Conservation (phyloP, 192 early-diverging fungal genomes). For the Coemansia pectinata region DNA sequence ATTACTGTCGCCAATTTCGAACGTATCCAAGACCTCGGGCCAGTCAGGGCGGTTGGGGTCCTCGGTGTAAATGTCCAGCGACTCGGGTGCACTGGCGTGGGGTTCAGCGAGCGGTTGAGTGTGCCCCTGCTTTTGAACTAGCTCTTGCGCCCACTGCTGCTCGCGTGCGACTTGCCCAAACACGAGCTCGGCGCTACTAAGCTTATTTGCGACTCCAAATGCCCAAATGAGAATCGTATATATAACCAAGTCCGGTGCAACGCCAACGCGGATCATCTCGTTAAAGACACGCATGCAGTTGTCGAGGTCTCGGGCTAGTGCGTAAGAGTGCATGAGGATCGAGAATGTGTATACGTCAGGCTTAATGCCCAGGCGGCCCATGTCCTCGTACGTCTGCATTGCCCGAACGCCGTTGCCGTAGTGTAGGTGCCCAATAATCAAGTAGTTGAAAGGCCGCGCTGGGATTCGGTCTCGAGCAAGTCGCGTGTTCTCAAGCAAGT, state of each 20-base stretch:
- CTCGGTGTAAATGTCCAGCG: constrained; percentile 34
- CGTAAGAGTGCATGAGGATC: constrained; percentile 74
- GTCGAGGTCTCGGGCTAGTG: constrained; percentile 68
- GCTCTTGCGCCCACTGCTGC: constrained; percentile 30
- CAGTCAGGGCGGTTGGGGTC: constrained; percentile 11
- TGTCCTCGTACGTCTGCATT: constrained; percentile 74
- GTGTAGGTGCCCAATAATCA: constrained; percentile 42
- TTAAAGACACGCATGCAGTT: constrained; percentile 66
- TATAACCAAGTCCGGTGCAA: constrained; percentile 37
- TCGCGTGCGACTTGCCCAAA: constrained; percentile 40
- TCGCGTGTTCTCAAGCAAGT: constrained; percentile 27
- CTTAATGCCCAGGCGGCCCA: constrained; percentile 72
- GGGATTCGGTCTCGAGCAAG: constrained; percentile 34
- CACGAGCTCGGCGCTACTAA: constrained; percentile 32
- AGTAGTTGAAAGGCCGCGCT: constrained; percentile 46
- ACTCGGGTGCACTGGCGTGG: constrained; percentile 5
- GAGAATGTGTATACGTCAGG: constrained; percentile 79
- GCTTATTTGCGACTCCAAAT: constrained; percentile 17
- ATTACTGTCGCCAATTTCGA: constrained; percentile 1
- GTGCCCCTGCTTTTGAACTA: not conserved
- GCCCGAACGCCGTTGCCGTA: constrained; percentile 65
- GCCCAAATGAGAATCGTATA: constrained; percentile 54
- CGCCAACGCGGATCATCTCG: constrained; percentile 58
- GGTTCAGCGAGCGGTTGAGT: not conserved
- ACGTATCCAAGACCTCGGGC: not conserved